Evolutionary conservation across 108 stramenopile species (phyloP).

Genomic region (Fragilariopsis cylindrus): DNA sequence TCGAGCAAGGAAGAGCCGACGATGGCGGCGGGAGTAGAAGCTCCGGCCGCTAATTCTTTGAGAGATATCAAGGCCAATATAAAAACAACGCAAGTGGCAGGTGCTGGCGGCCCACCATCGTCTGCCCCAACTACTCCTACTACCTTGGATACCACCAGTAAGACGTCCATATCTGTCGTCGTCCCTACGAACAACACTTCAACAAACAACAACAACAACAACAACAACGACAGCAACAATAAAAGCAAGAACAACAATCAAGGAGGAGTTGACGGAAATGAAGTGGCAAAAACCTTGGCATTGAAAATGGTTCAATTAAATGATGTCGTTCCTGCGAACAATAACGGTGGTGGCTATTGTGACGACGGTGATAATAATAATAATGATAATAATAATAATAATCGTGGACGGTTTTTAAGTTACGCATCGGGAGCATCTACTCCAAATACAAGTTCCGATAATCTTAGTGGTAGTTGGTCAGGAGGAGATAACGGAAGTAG

Average conservation of each 20-base stretch:
- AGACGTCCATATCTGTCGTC: too few species aligned
- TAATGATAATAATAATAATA: neutral
- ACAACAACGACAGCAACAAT: too few species aligned
- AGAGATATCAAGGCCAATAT: too few species aligned
- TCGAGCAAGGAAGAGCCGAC: constrained; percentile 21
- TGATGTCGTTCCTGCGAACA: constrained; percentile 12
- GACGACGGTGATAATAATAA: constrained; percentile 10
- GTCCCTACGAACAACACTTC: too few species aligned
- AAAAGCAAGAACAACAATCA: too few species aligned
- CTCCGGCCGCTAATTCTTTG: too few species aligned
- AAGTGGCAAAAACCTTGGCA: neutral
- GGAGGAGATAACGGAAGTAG: constrained; percentile 17
- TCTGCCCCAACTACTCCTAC: too few species aligned
- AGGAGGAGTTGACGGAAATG: constrained; percentile 1
- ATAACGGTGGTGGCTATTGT: neutral
- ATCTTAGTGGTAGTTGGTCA: constrained; percentile 30
- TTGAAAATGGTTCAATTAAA: constrained; percentile 19
- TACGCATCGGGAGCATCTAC: constrained; percentile 51
- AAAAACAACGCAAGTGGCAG: too few species aligned
- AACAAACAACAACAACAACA: too few species aligned
- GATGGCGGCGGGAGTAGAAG: too few species aligned
- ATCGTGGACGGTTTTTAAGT: constrained; percentile 28
- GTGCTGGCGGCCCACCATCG: too few species aligned
- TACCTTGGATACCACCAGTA: too few species aligned
- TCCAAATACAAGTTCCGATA: constrained; percentile 34